Evolutionary conservation across 2,329 filamentous ascomycete genomes (phyloP), one percentile per base, ranked within the genome.

Genomic region (Colletotrichum eremochloae): DNA sequence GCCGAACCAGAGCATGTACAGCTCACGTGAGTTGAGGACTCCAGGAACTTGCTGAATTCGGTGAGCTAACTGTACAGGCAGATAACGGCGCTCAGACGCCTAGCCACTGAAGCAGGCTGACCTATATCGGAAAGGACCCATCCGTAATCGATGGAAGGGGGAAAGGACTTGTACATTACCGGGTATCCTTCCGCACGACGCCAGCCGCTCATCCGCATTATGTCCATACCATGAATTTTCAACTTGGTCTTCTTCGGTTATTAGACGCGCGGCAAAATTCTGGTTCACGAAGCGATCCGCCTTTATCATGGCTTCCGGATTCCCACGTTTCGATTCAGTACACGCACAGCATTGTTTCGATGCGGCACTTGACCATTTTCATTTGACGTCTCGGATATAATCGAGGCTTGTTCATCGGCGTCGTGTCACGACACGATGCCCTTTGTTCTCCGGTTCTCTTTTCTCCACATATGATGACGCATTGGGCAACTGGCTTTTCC

Each of bases 1-100:
- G 77, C 85, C 87, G 33, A 87, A 84, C 75, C 86, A 87, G 80
- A 85, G 86, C 80, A 88, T 91, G 82, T 91, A 91, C 78, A 89
- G 81, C 80, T 89, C 89, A 82, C 86, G 88, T 86, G 82, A 85
- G 78, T 80, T 44, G 38, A 31, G n/a, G 46, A 53, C n/a, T 9
- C 3, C 44, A 12, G 18, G 33, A 48, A 29, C n/a, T 20, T n/a
- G 48, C 50, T 12, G 42, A 46, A 52, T 36, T 52, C 24, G 50
- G 52, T n/a, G 29, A 20, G 56, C 64, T 74, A 57, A 74, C 64
- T 63, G 44, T 33, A 56, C 61, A 74, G 68, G 63, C 74, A 77
- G 74, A 78, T 69, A 71, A 75, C 64, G 74, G 69, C 29, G 69
- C 65, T 53, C 74, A 75, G 63, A 61, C 72, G 24, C 50, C 72